Percentiles rank a stretch among this genome's conserved stretches.
Evolutionary conservation across 768 basidiomycete species (phyloP).

Genomic region (Mycena amicta): DNA sequence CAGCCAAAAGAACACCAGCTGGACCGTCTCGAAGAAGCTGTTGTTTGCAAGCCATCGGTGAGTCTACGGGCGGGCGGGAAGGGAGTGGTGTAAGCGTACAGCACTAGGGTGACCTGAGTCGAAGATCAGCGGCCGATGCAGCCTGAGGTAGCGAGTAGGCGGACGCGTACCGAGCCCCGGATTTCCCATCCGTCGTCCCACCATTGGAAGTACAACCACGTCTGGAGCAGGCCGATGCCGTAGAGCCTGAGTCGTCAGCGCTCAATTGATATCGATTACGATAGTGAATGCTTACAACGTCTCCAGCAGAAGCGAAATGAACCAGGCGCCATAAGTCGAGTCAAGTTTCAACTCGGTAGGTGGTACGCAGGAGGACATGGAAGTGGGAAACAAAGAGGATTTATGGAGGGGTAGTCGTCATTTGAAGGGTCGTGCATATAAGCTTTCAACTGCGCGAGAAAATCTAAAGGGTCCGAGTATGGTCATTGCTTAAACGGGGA

Average conservation of each 20-base stretch:
- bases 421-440: background rate
- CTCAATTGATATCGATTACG: background rate
- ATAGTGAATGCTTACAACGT: slow-evolving; percentile 1
- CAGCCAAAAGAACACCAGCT: slow-evolving; percentile 7
- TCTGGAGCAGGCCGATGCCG: slow-evolving; percentile 9
- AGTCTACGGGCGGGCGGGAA: background rate
- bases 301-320: slow-evolving; percentile 11
- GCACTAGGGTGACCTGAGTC: background rate
- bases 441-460: too few species aligned
- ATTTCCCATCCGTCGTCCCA: slow-evolving; percentile 1
- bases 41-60: background rate
- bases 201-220: slow-evolving; percentile 9
- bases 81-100: background rate
- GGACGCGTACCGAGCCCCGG: background rate
- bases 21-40: slow-evolving; percentile 14
- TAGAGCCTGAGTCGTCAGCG: slow-evolving; percentile 3
- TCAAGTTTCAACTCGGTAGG: background rate
- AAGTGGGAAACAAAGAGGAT: background rate
- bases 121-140: too few species aligned
- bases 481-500: too few species aligned
- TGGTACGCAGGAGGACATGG: background rate
- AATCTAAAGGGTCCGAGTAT: too few species aligned
- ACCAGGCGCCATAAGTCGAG: slow-evolving; percentile 15
- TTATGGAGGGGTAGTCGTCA: background rate
- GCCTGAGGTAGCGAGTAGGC: too few species aligned